These are phyloP conservation scores for Penicillium thymicola DNA, from an alignment of 2,329 filamentous ascomycete species.

Conservation along the genomic window DNA sequence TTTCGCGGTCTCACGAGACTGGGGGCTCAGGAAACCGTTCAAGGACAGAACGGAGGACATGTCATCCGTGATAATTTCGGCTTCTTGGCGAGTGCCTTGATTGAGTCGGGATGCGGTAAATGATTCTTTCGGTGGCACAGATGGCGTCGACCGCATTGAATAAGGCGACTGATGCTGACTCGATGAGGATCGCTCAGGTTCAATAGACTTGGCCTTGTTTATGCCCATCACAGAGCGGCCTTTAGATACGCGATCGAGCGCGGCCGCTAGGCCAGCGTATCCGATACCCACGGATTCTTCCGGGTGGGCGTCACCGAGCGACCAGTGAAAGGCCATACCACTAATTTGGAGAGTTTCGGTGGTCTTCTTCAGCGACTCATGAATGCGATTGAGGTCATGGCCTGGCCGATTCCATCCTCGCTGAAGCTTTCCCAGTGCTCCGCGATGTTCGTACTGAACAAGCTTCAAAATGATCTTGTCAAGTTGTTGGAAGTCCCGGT, in stretches of 20 bases:
- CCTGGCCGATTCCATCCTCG: slow-evolving; percentile 53
- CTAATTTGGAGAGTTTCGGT: slow-evolving; percentile 63
- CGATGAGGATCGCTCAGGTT: slow-evolving; percentile 3
- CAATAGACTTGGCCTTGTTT: slow-evolving; percentile 27
- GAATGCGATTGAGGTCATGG: slow-evolving; percentile 27
- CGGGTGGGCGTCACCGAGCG: slow-evolving; percentile 56
- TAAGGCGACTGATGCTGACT: not conserved
- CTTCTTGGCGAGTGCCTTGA: not conserved
- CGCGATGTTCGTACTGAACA: slow-evolving; percentile 61
- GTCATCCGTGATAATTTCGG: slow-evolving; percentile 27
- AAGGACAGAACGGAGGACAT: slow-evolving; percentile 30
- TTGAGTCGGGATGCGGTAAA: slow-evolving; percentile 10
- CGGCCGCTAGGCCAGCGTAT: slow-evolving; percentile 64
- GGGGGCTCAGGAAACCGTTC: slow-evolving; percentile 16
- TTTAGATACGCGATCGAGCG: slow-evolving; percentile 51
- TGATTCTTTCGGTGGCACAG: slow-evolving; percentile 28
- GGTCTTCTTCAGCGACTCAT: slow-evolving; percentile 54
- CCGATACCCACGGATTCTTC: slow-evolving; percentile 63
- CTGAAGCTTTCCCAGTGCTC: slow-evolving; percentile 58
- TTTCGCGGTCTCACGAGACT: slow-evolving; percentile 7
- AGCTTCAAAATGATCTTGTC: slow-evolving; percentile 62
- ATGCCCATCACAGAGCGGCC: slow-evolving; percentile 32
- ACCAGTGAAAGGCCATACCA: slow-evolving; percentile 66
- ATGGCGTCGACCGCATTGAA: slow-evolving; percentile 9
- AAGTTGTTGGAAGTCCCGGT: slow-evolving; percentile 61